phyloP scores from a whole-genome alignment of 1,139 yeast species.

The Diutina rugosa region DNA sequence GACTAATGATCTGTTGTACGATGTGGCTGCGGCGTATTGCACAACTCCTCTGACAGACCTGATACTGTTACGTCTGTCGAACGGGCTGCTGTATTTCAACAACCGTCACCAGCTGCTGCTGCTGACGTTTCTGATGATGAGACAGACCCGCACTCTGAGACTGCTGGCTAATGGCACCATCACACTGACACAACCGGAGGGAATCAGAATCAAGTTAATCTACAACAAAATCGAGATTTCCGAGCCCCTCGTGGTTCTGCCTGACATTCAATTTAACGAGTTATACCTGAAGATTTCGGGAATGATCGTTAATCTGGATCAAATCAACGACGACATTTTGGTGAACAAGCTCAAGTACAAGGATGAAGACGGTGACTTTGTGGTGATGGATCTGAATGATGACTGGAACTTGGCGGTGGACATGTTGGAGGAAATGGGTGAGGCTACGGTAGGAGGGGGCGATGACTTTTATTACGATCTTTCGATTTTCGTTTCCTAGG shows the following conservation, averaged over 20 bases:
- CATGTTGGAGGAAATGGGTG: constrained; percentile 27
- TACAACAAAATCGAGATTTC: constrained; percentile 30
- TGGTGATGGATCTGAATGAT: constrained; percentile 75
- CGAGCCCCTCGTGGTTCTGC: constrained; percentile 26
- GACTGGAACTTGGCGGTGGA: constrained; percentile 49
- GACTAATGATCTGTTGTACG: constrained; percentile 15
- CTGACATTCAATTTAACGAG: constrained; percentile 31
- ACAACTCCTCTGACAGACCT: constrained; percentile 4
- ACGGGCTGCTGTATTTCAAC: constrained; percentile 11
- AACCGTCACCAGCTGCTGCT: constrained; percentile 31
- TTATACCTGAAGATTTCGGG: constrained; percentile 29
- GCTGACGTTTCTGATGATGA: constrained; percentile 35
- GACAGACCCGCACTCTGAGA: not conserved
- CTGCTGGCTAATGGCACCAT: constrained; percentile 4
- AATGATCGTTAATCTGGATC: constrained; percentile 19
- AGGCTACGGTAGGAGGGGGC: not conserved
- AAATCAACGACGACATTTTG: constrained; percentile 20
- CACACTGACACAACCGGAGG: constrained; percentile 4
- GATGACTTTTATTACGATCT: not conserved
- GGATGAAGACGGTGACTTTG: constrained; percentile 94
- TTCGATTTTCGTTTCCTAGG: not conserved
- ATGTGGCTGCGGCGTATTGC: constrained; percentile 9
- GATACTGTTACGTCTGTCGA: constrained; percentile 13
- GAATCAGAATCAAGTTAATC: constrained; percentile 35
- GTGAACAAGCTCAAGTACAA: constrained; percentile 57